phyloP scores from a whole-genome alignment of 1,139 yeast species.

The Spathaspora sp. region DNA sequence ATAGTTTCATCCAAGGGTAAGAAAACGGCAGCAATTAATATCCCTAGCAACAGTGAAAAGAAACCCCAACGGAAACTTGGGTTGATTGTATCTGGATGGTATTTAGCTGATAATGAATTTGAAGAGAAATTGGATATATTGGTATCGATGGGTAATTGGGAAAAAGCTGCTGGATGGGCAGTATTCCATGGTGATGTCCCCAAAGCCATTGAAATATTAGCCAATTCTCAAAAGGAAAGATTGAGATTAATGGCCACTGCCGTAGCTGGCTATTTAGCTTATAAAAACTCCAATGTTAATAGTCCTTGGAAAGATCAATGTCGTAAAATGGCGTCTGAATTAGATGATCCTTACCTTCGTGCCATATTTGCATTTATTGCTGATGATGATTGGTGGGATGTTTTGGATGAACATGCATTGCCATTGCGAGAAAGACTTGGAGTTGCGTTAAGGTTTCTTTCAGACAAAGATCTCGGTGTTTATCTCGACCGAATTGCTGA shows the following conservation, averaged over 20 bases:
- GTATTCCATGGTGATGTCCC: conserved; percentile 89
- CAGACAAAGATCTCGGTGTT: conserved; percentile 70
- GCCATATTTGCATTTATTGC: conserved; percentile 94
- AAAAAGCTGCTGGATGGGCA: conserved; percentile 98
- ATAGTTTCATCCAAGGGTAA: conserved; percentile 45
- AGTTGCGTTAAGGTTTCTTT: conserved; percentile 80
- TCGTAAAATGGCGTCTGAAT: conserved; percentile 78
- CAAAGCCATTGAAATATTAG: conserved; percentile 72
- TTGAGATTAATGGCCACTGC: conserved; percentile 87
- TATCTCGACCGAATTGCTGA: conserved; percentile 72
- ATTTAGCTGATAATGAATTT: conserved; percentile 71
- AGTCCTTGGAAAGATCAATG: conserved; percentile 95
- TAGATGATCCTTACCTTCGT: conserved; percentile 85
- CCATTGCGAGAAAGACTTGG: conserved; percentile 89
- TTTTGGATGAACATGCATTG: conserved; percentile 82
- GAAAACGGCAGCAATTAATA: conserved; percentile 46
- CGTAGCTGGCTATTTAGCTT: conserved; percentile 87
- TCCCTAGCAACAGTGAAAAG: conserved; percentile 49
- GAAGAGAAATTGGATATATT: conserved; percentile 66
- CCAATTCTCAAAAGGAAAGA: conserved; percentile 58
- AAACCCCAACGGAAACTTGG: conserved; percentile 73
- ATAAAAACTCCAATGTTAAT: conserved; percentile 58
- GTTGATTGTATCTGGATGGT: conserved; percentile 89
- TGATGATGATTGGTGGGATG: conserved; percentile 96
- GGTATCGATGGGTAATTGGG: conserved; percentile 60